Evolutionary conservation across 164 flowering plant species (phyloP).

Genomic region (Vitis cinerea): DNA sequence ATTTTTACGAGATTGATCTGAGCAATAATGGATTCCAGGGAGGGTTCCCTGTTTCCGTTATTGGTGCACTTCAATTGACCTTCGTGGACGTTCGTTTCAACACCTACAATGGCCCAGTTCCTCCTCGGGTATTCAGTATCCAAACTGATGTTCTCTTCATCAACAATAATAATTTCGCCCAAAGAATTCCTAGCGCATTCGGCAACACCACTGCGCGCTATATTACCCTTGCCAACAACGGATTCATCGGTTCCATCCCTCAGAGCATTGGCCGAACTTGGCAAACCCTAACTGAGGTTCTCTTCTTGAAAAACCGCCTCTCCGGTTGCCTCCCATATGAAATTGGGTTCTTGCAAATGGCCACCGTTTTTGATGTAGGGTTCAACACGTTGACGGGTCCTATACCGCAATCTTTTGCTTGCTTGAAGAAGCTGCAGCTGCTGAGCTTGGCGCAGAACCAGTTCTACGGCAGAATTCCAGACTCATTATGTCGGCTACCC

Average conservation of each 20-base stretch:
- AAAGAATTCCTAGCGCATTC: conserved; percentile 34
- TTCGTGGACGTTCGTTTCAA: conserved; percentile 48
- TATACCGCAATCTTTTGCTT: conserved; percentile 46
- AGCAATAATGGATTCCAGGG: conserved; percentile 43
- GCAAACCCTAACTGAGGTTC: conserved; percentile 32
- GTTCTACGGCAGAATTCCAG: conserved; percentile 52
- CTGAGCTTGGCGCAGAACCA: conserved; percentile 42
- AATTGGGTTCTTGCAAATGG: conserved; percentile 39
- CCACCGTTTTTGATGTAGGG: conserved; percentile 47
- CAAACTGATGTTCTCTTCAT: conserved; percentile 38
- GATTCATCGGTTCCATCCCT: conserved; percentile 44
- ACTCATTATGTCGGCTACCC: conserved; percentile 40
- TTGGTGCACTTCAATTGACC: conserved; percentile 12
- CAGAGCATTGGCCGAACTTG: conserved; percentile 30
- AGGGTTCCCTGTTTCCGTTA: conserved; percentile 27
- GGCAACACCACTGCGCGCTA: conserved; percentile 25
- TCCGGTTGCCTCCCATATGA: conserved; percentile 60
- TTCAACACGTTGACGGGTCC: conserved; percentile 48
- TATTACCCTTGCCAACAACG: conserved; percentile 56
- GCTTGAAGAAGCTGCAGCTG: conserved; percentile 32
- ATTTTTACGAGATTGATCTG: conserved; percentile 41
- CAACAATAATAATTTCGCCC: conserved; percentile 48
- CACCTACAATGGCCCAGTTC: conserved; percentile 31
- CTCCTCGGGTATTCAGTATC: conserved; percentile 26
- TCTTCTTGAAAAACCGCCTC: conserved; percentile 45